Base-by-base conservation (phyloP, 257 asterid genomes). In the Jasminum sambac region DNA sequence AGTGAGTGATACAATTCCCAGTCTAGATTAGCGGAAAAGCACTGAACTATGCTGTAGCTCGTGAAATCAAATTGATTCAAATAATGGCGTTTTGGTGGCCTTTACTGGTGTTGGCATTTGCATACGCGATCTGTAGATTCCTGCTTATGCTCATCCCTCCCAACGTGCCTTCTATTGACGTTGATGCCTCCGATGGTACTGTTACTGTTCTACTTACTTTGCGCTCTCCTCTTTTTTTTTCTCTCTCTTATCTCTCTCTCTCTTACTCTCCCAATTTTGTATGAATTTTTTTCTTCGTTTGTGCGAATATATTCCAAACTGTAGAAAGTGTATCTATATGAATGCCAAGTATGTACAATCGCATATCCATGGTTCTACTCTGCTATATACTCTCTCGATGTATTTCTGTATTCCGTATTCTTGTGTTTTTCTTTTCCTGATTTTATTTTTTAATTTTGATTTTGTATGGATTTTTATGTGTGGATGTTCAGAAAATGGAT, bases 61-160 rank as follows among this genome's bases (percentile, higher is more conserved):
- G 58, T 3, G 68, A 67, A 67, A 72, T 58, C 75, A 71, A 68
- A 64, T 37, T 61, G 76, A 59, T 38, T 63, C 10, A 46, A 55
- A 48, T 13, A 76, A 95, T 95, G 99, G 93, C 96, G 87, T 91
- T 91, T 80, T 91, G 95, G 99, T 91, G 96, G 98, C 81, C 89
- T 81, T 69, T 91, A 75, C 41, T 87, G 57, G 96, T 91, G 42
- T 23, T 86, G 66, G 96, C 82, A 1, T 76, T 89, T 74, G 98
- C 99, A 0, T 71, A 81, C 64, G 89, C 81, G 86, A 85, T 95
- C 89, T 95, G 99, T 82, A 91, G 79, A 63, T 75, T 95, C 68
- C 90, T 95, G 17, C 77, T 95, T 63, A 82, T 89, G 95, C 91
- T 95, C 86, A 79, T 95, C 77, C 98, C 98, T 58, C 77, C 93